A percentile compares a stretch with the other conserved stretches of the same genome.
These are phyloP conservation scores for Ensete ventricosum DNA, from an alignment of 176 grass and related monocot genomes.

Conservation along the genomic window DNA sequence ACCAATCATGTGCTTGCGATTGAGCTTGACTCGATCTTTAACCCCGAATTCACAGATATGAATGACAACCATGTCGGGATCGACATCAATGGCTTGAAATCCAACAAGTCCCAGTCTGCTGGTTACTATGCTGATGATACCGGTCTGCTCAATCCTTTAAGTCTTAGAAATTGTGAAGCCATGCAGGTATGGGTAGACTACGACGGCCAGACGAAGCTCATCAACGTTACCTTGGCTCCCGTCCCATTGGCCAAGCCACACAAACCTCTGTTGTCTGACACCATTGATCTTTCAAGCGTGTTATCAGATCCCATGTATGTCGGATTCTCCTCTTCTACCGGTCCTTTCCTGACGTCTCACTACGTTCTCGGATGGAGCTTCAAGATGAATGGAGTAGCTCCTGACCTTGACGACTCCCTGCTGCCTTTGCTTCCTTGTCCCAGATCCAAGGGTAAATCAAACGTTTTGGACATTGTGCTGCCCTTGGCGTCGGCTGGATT, in stretches of 20 bases:
- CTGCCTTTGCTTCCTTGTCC: background rate
- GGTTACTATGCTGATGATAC: conserved; percentile 14
- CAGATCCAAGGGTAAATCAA: background rate
- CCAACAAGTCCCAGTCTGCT: background rate
- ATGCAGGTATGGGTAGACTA: conserved; percentile 23
- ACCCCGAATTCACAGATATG: conserved; percentile 18
- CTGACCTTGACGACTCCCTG: background rate
- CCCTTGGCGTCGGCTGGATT: background rate
- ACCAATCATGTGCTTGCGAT: conserved; percentile 16
- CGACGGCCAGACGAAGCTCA: background rate
- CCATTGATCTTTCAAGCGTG: conserved; percentile 9
- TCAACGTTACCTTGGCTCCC: conserved; percentile 21
- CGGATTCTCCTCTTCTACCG: conserved; percentile 13
- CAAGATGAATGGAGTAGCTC: conserved; percentile 4
- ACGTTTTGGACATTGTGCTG: background rate
- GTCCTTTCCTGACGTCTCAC: background rate
- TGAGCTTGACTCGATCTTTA: conserved; percentile 25
- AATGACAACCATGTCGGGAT: conserved; percentile 24
- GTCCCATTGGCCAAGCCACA: background rate
- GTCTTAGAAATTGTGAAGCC: background rate
- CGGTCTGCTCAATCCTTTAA: background rate
- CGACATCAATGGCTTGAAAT: conserved; percentile 4
- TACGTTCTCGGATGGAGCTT: conserved; percentile 23
- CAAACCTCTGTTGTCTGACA: background rate
- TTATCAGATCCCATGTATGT: conserved; percentile 1